Conservation (phyloP, 2,329 filamentous ascomycete genomes). For the Aspergillus sp. region DNA sequence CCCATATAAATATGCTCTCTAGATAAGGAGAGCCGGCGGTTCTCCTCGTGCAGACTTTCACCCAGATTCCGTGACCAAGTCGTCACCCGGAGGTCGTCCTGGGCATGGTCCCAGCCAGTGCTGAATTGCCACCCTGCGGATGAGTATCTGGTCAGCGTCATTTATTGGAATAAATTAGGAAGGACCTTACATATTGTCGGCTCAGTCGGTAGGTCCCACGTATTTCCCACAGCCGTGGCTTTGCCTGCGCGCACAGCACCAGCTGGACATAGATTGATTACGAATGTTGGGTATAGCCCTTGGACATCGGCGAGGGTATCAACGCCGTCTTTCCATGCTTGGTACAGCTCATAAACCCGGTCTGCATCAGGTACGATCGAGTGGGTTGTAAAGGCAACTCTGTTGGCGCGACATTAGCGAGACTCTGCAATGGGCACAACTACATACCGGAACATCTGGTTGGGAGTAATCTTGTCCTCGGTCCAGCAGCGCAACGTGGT, state of each 20-base stretch:
- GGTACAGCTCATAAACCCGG: conserved; percentile 33
- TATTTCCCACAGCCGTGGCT: conserved; percentile 41
- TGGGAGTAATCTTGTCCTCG: conserved; percentile 27
- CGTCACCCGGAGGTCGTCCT: conserved; percentile 39
- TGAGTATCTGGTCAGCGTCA: neutral
- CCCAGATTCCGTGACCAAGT: conserved; percentile 32
- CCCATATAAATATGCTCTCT: conserved; percentile 41
- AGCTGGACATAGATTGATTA: conserved; percentile 32
- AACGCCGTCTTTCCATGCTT: conserved; percentile 36
- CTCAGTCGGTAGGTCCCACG: conserved; percentile 37
- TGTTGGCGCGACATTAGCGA: no score
- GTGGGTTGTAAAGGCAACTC: conserved; percentile 32
- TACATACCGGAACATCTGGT: conserved; percentile 37
- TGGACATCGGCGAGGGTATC: conserved; percentile 35
- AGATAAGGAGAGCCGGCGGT: conserved; percentile 30
- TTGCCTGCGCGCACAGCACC: conserved; percentile 30
- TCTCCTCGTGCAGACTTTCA: conserved; percentile 32
- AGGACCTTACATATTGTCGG: conserved; percentile 30
- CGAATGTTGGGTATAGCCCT: conserved; percentile 41
- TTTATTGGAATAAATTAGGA: neutral
- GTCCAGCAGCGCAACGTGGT: conserved; percentile 30
- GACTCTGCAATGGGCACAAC: neutral
- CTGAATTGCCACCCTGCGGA: conserved; percentile 40
- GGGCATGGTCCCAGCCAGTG: conserved; percentile 37
- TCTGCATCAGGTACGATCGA: conserved; percentile 38